phyloP scores from a whole-genome alignment of 176 grass and related monocot genomes.

The Triticum timopheevii region DNA sequence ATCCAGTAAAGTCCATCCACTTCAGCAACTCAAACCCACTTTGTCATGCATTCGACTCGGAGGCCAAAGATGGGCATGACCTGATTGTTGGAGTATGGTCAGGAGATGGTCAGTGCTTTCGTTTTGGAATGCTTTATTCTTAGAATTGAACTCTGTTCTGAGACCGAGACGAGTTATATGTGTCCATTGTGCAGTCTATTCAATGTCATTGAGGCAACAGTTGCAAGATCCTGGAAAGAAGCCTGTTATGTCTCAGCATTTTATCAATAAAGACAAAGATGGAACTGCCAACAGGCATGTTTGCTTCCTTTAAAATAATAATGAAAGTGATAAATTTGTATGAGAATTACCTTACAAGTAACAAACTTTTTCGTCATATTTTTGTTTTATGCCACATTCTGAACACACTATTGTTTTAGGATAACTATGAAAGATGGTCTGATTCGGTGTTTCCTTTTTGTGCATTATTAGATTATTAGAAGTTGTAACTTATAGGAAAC shows the following conservation, averaged over 20 bases:
- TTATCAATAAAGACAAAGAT: constrained; percentile 89
- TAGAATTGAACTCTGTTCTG: constrained; percentile 22
- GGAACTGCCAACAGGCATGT: constrained; percentile 77
- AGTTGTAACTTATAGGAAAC: background rate
- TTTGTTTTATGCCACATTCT: background rate
- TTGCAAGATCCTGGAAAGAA: constrained; percentile 92
- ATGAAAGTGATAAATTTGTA: background rate
- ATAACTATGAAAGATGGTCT: background rate
- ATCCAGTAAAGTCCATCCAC: constrained; percentile 87
- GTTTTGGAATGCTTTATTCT: constrained; percentile 12
- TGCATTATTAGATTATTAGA: background rate
- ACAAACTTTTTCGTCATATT: background rate
- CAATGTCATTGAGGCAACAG: constrained; percentile 94
- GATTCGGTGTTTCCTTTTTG: background rate
- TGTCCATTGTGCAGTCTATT: constrained; percentile 64
- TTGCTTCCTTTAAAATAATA: constrained; percentile 34
- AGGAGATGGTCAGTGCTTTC: constrained; percentile 63
- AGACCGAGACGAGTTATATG: background rate
- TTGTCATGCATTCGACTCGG: constrained; percentile 93
- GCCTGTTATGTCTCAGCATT: constrained; percentile 80
- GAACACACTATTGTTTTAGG: background rate
- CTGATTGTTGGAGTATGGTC: constrained; percentile 74
- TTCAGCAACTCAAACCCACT: constrained; percentile 77
- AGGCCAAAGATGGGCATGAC: constrained; percentile 91
- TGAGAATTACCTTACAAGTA: background rate